Evolutionary conservation across 257 asterid genomes (phyloP).

Genomic region (Anisodus tanguticus): DNA sequence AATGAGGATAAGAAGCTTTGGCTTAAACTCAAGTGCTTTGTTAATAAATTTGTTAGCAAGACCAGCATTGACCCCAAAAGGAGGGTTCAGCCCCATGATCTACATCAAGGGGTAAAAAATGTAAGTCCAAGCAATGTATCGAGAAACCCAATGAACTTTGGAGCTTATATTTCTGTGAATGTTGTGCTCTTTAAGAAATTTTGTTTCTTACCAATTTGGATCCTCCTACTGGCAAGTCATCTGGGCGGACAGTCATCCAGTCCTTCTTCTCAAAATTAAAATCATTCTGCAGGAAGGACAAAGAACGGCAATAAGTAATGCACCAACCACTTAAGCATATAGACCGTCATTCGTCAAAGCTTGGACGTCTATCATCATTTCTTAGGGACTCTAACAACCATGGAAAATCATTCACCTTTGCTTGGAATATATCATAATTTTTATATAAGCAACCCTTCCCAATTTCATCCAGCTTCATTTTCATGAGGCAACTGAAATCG

Average conservation of each 20-base stretch:
- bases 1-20: conserved; percentile 86
- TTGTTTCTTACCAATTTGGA: conserved; percentile 66
- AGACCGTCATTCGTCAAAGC: background rate
- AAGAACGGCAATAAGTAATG: conserved; percentile 26
- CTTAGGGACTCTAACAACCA: conserved; percentile 14
- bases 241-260: conserved; percentile 63
- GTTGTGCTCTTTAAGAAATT: background rate
- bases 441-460: conserved; percentile 71
- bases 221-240: conserved; percentile 80
- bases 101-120: conserved; percentile 38
- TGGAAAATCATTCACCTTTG: conserved; percentile 57
- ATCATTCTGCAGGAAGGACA: conserved; percentile 59
- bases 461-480: conserved; percentile 65
- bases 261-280: conserved; percentile 86
- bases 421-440: conserved; percentile 69
- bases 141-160: background rate
- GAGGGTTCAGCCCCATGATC: conserved; percentile 98
- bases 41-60: conserved; percentile 77
- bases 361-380: conserved; percentile 11
- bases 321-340: background rate
- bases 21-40: conserved; percentile 88
- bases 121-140: conserved; percentile 26
- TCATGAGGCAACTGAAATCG: conserved; percentile 86
- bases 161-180: conserved; percentile 9
- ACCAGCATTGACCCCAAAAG: conserved; percentile 75